Evolutionary conservation across 257 asterid species (phyloP).

Genomic region (Nicotiana undulata): DNA sequence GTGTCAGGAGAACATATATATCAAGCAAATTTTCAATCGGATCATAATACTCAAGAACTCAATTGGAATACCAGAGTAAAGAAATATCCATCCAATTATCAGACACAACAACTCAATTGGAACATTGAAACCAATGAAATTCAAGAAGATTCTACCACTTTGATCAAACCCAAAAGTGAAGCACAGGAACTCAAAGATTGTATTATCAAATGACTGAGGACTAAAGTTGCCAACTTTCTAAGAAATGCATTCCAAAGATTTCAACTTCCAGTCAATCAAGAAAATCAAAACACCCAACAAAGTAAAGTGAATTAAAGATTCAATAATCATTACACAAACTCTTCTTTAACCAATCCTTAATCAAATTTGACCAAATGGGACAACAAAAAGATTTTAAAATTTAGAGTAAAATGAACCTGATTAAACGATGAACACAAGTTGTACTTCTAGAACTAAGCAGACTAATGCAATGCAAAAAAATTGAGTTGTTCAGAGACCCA

Average conservation of each 20-base stretch:
- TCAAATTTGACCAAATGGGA: neutral
- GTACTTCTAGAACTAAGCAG: neutral
- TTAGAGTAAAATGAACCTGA: constrained; percentile 37
- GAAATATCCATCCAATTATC: neutral
- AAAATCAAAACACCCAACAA: neutral
- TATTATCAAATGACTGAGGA: neutral
- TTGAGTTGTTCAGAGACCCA: constrained; percentile 23
- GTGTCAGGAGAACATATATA: neutral
- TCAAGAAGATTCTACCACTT: neutral
- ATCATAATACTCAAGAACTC: neutral
- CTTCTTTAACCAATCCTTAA: neutral
- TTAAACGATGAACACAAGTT: constrained; percentile 16
- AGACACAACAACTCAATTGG: neutral
- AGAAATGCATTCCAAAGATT: neutral
- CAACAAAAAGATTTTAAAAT: neutral
- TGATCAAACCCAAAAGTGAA: neutral
- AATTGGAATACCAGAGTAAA: neutral
- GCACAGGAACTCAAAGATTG: neutral
- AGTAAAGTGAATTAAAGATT: neutral
- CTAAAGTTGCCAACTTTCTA: neutral
- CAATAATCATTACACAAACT: neutral
- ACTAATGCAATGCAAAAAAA: constrained; percentile 13
- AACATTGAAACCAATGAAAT: neutral
- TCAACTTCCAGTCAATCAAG: neutral
- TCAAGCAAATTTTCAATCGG: neutral